Base-by-base conservation (phyloP, 108 stramenopile genomes). In the Cyclotella distinguenda region DNA sequence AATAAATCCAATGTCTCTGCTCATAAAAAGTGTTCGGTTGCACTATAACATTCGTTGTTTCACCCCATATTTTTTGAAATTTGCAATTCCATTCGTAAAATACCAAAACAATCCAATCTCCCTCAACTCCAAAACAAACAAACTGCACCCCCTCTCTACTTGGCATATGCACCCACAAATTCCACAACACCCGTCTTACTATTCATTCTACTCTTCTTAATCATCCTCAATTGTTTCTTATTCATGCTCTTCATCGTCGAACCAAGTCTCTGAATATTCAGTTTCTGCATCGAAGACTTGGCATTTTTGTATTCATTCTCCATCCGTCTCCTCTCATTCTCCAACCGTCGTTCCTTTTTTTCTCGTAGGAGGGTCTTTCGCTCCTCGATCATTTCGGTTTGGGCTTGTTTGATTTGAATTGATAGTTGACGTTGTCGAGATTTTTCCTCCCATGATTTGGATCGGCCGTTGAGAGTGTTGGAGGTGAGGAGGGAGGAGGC, bases 131-230 rank as follows among this genome's bases (percentile, higher is more conserved):
- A n/a, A n/a, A n/a, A 42, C 13, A 5, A 42, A 5, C 40, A 13
- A 5, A 18, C 23, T 2, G 22, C 28, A 6, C 10, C 3, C 12
- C 28, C 31, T 9, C 9, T 28, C 51, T 51, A 32, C 55, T 95
- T 95, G 26, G 80, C 72, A 78, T 88, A 95, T 27, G 89, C 87
- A 6, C 85, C 72, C 22, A 95, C 90, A 66, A 83, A 90, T 74
- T 97, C 96, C 43, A 93, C 81, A 18, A 87, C 91, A 32, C 96
- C 94, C 45, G 93, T 94, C 87, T 93, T 93, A 21, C 78, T 74
- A 82, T 97, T 97, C 74, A 97, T 77, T 59, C 94, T 79, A 54
- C 88, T 94, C 84, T 97, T 97, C 81, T 97, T 97, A 74, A 97
- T 91, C 78, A 91, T 87, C 66, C 95, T 74, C 54, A 97, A 76